Evolutionary conservation across 1,284 basidiomycete species (phyloP), one percentile per base, ranked within the genome.

Genomic region (Ustilago shanxiensis): DNA sequence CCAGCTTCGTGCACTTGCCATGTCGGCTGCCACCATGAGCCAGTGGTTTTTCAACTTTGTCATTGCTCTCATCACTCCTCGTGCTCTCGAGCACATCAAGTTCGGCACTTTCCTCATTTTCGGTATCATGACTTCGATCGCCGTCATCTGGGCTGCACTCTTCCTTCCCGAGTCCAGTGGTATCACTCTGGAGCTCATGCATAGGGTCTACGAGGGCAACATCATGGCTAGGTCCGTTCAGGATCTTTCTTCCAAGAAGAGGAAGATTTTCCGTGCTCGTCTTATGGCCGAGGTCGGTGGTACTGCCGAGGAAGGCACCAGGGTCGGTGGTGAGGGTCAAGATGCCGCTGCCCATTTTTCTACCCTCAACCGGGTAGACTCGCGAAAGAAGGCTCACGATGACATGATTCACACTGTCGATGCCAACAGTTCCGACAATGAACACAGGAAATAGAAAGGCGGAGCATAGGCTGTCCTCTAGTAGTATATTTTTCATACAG

Each of bases 61-160:
- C 62, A 83, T 85, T 44, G 78, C 79, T 28, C 77, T 81, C 57
- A 72, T 81, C 66, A 81, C 83, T 3, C 83, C 83, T 22, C 74
- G 79, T 31, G 66, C 81, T 20, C 78, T 85, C 22, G 56, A 77
- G 22, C 60, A 77, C 31, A 85, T 85, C 74, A 80, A 72, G 39
- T 85, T 52, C 52, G 80, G 81, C 29, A 83, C 83, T 16, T 85
- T 83, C 56, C 54, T 85, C 11, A 65, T 85, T 51, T 84, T 83
- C 51, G 83, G 72, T 35, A 35, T 51, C 31, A 49, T 80, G 37
- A 84, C 82, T 16, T 50, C 75, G 26, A 13, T 81, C 57, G 79
- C 72, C 8, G 75, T 80, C 35, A 31, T 83, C 45, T 85, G 80
- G 81, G 82, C 81, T 16, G 67, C 78, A 5, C 69, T 85, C 44